Evolutionary conservation across 2,329 filamentous ascomycete genomes (phyloP), one percentile per base, ranked within the genome.

Genomic region (Colletotrichum falcatum): DNA sequence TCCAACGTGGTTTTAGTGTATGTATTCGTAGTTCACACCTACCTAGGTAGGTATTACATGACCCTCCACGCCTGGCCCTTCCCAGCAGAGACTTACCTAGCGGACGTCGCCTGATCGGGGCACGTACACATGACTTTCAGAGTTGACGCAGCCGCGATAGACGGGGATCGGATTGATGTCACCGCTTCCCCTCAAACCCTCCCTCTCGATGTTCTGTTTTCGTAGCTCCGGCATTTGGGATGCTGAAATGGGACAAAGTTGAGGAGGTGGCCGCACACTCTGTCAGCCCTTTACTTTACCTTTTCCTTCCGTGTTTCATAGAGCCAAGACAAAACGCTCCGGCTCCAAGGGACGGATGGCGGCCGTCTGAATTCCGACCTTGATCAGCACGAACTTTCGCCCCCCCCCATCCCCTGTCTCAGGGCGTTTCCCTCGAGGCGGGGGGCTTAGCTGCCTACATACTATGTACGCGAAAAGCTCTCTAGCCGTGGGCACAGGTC

Each of bases 311-410:
- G 46, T 54, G 64, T 68, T 71, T 68, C 64, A 71, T 37, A 63
- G 44, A 51, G 53, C 68, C 64, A 71, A 71, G 64, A 62, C 68
- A 71, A 71, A 67, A 71, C 64, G 68, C 68, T 60, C 58, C 37
- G 58, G 62, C 37, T 46, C 58, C 65, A 63, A 68, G 44, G 37
- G 58, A 71, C 51, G 53, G 53, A 51, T 56, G 49, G 39, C 33
- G 35, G 58, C 67, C 49, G 39, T 68, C 64, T 63, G 68, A 59
- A 48, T 54, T 42, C 11, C 30, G 42, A 35, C 30, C 44, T 46
- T 58, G 67, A 70, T 61, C 63, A 46, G 42, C 49, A 58, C 56
- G 56, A 35, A 35, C 63, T 46, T 23, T 46, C 3, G 56, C 44
- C 26, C 56, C 30, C 51, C n/a, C n/a, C n/a, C n/a, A n/a, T n/a